phyloP scores from a whole-genome alignment of 78 protist species.

The Chrysochromulina parva region DNA sequence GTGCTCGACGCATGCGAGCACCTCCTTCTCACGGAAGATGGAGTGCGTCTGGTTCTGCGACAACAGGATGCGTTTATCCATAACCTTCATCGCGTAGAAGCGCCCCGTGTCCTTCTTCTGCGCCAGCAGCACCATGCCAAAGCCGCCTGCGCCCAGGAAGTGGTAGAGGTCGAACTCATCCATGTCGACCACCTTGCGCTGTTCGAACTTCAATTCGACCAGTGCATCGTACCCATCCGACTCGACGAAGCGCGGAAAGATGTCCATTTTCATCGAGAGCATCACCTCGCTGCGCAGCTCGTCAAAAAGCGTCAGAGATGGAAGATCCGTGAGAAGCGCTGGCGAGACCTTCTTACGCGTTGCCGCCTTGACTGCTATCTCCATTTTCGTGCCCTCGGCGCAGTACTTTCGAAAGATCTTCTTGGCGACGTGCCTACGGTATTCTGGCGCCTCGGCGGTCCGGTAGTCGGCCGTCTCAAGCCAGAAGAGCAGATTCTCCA shows the following conservation, averaged over 20 bases:
- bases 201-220: not conserved
- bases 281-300: not conserved
- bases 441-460: not conserved
- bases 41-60: not conserved
- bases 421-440: not conserved
- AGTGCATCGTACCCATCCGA: not conserved
- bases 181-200: not conserved
- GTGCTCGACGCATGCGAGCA: slow-evolving; percentile 73
- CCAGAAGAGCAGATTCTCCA: not conserved
- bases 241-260: not conserved
- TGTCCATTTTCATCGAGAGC: not conserved
- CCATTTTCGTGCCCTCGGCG: not conserved
- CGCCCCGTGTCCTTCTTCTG: not conserved
- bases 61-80: slow-evolving; percentile 26
- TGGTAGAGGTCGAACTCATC: not conserved
- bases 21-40: slow-evolving; percentile 68
- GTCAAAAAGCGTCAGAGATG: not conserved
- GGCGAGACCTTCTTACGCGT: not conserved
- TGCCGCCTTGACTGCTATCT: not conserved
- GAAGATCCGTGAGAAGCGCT: not conserved
- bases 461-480: not conserved
- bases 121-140: slow-evolving; percentile 39
- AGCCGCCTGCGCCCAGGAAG: slow-evolving; percentile 20
- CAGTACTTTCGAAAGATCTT: not conserved
- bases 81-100: slow-evolving; percentile 47